Evolutionary conservation across 305 asterid species (phyloP), one percentile per base, ranked within the genome.

Genomic region (Stenogyne calaminthoides): DNA sequence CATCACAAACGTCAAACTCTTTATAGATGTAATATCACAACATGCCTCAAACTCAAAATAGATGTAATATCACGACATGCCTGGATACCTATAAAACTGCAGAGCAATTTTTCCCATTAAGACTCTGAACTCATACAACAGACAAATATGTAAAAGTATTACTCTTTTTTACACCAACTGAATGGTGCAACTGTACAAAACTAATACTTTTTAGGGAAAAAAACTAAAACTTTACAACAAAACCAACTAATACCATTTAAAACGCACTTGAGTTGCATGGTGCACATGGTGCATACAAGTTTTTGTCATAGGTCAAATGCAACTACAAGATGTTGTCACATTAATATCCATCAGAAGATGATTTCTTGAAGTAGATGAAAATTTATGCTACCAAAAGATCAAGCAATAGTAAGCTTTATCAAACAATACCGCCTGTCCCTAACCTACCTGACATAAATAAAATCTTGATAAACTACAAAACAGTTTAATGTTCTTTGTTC

Each of bases 131-230:
- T 36, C 40, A 19, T 46, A 27, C 58, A 11, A 22, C 46, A 73
- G 44, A 39, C 55, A 72, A 49, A 47, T 47, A 70, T 36, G 60
- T 15, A 15, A 74, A 7, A 34, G 32, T 67, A 66, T 46, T 34
- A 32, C 36, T 32, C 36, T 5, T 32, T n/a, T n/a, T 6, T 32
- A 32, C 36, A 32, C 7, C 36, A 32, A 32, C 1, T 32, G 36
- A 3, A 32, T 1, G 1, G 6, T 32, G 7, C 36, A 32, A 32
- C 36, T 32, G 36, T 29, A 29, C 34, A 29, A 2, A 29, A 29
- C 34, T 29, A 29, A 29, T 29, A 32, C 7, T 4, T n/a, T 32
- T 32, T 32, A 32, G 36, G 4, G 7, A 32, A 32, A 32, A 4
- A 6, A 32, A 32, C 36, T 32, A 32, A 32, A 3, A 32, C 36